Base-by-base conservation (phyloP, 2,329 filamentous ascomycete genomes). In the Talaromyces sp. region DNA sequence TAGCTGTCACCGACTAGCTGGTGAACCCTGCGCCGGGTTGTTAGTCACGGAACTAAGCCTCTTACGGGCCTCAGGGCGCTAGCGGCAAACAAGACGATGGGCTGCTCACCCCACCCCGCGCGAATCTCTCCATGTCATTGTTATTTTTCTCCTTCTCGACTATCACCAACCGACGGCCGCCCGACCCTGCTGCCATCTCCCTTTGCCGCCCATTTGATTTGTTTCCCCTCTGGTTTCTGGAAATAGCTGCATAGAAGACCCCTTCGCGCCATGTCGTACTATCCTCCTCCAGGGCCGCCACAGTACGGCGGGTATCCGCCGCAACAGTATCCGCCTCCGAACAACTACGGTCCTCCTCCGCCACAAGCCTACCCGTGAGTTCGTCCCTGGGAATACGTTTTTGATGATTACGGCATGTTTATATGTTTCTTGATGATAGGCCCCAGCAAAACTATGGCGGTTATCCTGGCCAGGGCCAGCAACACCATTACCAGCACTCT, bases 251-350 rank as follows among this genome's bases (percentile, higher is more conserved):
- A 38, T 17, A 24, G 43, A 19, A 19, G 9, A 19, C 9, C 32
- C 32, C 3, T 21, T 24, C 54, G 41, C 54, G 67, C 66, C 60
- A 89, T 88, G 86, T 87, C 86, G 66, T 85, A 84, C 69, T 88
- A 86, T 71, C 84, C 84, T 65, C 81, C 81, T 69, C 77, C 80
- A 71, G 81, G 81, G 58, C 79, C 82, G 65, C 78, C 80, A 69
- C 62, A 63, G 59, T 63, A 63, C 35, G 62, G 58, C 53, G 81
- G 81, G 64, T 83, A 84, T 67, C 80, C 82, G 80, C 84, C 81
- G 66, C 77, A 69, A 58, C 75, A 72, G 65, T 70, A 73, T 57
- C 67, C 68, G 53, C 59, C 70, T 62, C 70, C 66, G 59, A 69
- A 68, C 58, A 66, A 67, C 61, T 78, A 78, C 63, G 73, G 72